Conservation (phyloP, 306 rosid species). For the Ormosia semicastrata region DNA sequence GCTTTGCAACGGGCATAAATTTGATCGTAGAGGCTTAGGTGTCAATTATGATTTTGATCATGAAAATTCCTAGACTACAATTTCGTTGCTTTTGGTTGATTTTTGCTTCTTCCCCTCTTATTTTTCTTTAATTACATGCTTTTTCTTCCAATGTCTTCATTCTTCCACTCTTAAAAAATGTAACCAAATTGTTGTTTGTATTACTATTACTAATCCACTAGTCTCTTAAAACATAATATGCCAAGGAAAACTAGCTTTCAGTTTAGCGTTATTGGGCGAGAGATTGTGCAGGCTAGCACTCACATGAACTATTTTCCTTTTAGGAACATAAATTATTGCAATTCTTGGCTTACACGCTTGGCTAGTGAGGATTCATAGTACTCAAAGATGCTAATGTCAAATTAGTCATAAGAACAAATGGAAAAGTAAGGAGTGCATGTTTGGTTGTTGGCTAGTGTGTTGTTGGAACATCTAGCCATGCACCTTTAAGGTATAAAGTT, state of each 20-base stretch:
- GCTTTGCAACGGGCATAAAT: neutral
- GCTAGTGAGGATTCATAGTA: constrained; percentile 1
- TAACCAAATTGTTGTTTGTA: neutral
- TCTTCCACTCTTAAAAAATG: neutral
- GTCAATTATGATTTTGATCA: constrained; percentile 16
- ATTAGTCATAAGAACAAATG: constrained; percentile 26
- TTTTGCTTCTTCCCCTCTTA: neutral
- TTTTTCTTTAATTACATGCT: neutral
- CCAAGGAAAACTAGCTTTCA: neutral
- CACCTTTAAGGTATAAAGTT: constrained; percentile 39
- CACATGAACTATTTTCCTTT: neutral
- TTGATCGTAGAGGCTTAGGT: neutral
- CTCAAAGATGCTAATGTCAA: neutral
- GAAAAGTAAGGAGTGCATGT: constrained; percentile 45
- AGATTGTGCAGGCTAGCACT: neutral
- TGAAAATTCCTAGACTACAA: neutral
- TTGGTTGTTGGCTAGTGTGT: constrained; percentile 40
- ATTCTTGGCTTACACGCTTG: neutral
- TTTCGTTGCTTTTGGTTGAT: neutral
- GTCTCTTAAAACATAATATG: neutral
- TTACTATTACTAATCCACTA: neutral
- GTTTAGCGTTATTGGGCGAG: neutral
- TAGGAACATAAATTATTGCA: neutral
- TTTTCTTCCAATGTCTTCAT: neutral
- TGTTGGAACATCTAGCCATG: constrained; percentile 11